Conservation (phyloP, 2,329 filamentous ascomycete species). For the Coniella lustricola region DNA sequence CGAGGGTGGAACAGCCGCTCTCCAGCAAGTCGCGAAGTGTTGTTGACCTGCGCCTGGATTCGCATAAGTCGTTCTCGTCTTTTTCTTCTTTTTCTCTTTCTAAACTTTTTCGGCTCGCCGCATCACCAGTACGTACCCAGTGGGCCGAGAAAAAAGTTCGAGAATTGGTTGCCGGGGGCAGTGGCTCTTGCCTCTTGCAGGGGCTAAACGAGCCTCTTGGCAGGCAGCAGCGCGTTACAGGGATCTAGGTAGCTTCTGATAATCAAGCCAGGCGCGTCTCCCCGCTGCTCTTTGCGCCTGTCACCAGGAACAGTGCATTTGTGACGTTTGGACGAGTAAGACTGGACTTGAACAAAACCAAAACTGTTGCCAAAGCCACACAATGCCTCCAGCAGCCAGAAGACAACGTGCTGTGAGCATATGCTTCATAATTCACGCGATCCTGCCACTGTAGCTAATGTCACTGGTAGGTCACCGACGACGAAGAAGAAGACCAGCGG, state of each 20-base stretch:
- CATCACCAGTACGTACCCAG: too few relatives aligned
- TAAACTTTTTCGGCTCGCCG: too few relatives aligned
- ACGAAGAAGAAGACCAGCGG: conserved; percentile 38
- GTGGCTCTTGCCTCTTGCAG: not conserved
- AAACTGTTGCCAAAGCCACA: not conserved
- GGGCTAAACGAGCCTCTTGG: not conserved
- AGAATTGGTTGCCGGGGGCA: conserved; percentile 2
- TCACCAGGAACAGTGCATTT: not conserved
- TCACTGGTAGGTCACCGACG: conserved; percentile 12
- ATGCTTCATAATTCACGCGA: not conserved
- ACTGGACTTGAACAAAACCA: too few relatives aligned
- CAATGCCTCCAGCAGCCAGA: conserved; percentile 10
- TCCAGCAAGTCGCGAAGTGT: not conserved
- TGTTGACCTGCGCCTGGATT: not conserved
- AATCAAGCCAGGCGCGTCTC: conserved; percentile 5
- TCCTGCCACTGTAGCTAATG: not conserved
- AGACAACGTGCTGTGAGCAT: conserved; percentile 13
- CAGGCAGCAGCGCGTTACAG: not conserved
- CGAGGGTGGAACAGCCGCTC: not conserved
- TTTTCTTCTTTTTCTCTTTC: not conserved
- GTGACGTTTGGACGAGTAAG: too few relatives aligned
- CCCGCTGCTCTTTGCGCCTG: not conserved
- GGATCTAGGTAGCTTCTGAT: not conserved
- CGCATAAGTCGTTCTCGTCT: not conserved
- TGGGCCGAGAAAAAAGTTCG: not conserved